A percentile compares a stretch with the other conserved stretches of the same genome.
Conservation (phyloP, 164 flowering plant genomes). For the Piper longum region DNA sequence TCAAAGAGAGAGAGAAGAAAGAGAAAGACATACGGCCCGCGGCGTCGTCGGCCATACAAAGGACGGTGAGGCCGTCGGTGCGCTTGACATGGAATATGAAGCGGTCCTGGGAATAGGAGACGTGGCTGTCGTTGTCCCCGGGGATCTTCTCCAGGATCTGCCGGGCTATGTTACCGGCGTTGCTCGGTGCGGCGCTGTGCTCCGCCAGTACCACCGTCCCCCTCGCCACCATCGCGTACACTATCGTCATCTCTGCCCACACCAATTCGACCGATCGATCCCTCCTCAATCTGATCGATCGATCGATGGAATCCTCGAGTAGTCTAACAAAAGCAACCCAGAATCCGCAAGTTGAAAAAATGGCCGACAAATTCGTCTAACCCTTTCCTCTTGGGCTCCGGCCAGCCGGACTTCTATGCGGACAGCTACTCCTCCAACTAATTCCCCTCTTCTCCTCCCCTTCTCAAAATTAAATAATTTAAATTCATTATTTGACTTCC, state of each 20-base stretch:
- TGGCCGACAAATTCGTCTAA: too few relatives aligned
- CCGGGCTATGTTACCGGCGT: slow-evolving; percentile 53
- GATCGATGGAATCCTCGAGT: too few relatives aligned
- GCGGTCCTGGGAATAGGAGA: slow-evolving; percentile 77
- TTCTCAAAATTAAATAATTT: too few relatives aligned
- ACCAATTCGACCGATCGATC: too few relatives aligned
- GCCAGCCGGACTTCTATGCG: too few relatives aligned
- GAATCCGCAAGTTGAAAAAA: too few relatives aligned
- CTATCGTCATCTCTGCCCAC: slow-evolving; percentile 37
- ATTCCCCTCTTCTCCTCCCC: too few relatives aligned
- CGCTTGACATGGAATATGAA: slow-evolving; percentile 68
- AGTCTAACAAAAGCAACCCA: too few relatives aligned
- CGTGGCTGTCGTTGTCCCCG: slow-evolving; percentile 33
- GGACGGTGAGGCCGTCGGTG: slow-evolving; percentile 77
- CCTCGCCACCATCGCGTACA: slow-evolving; percentile 65
- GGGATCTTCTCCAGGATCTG: slow-evolving; percentile 63
- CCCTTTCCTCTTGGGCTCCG: too few relatives aligned
- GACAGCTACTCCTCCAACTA: too few relatives aligned
- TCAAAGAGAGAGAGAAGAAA: background rate
- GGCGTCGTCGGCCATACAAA: slow-evolving; percentile 79
- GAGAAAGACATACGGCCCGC: slow-evolving; percentile 34
- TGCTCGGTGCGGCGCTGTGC: slow-evolving; percentile 43
- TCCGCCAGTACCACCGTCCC: slow-evolving; percentile 73
- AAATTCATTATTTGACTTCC: too few relatives aligned
- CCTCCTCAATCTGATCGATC: background rate